Evolutionary conservation across 73 alveolate species (phyloP).

Genomic region (Tetrahymena elliotti): DNA sequence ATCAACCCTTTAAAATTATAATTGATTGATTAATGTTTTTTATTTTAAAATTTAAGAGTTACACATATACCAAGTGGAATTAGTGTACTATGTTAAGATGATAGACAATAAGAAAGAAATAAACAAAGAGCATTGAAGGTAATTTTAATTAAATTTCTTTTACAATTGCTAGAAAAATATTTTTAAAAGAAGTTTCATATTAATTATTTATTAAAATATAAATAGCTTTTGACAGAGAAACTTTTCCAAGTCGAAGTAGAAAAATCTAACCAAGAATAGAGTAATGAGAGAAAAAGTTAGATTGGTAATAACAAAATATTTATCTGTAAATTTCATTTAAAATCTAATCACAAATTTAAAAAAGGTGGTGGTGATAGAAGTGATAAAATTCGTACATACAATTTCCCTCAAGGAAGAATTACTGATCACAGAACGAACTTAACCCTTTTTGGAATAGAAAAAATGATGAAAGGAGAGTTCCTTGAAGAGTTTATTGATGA

Average conservation of each 20-base stretch:
- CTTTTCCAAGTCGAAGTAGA: constrained; percentile 44
- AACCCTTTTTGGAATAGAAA: constrained; percentile 60
- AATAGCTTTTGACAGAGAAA: constrained; percentile 42
- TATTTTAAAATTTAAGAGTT: constrained; percentile 11
- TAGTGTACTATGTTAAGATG: constrained; percentile 62
- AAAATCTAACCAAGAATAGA: constrained; percentile 34
- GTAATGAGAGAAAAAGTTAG: constrained; percentile 23
- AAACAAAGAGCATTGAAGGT: constrained; percentile 55
- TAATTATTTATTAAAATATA: neutral
- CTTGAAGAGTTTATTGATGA: constrained; percentile 60
- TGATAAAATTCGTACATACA: constrained; percentile 81
- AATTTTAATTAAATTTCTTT: neutral
- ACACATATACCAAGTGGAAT: constrained; percentile 86
- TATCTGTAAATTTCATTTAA: neutral
- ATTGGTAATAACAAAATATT: neutral
- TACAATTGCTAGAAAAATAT: neutral
- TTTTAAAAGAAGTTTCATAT: neutral
- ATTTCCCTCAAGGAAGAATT: constrained; percentile 75
- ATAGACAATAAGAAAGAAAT: constrained; percentile 63
- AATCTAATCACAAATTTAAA: constrained; percentile 6
- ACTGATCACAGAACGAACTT: constrained; percentile 80
- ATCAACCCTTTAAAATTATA: too few species aligned
- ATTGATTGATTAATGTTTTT: neutral
- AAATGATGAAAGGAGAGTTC: constrained; percentile 61
- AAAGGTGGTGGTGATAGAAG: constrained; percentile 72